Percentiles rank a stretch among this genome's conserved stretches.
phyloP scores from a whole-genome alignment of 768 basidiomycete genomes.

The Krasilnikovozyma curviuscula region DNA sequence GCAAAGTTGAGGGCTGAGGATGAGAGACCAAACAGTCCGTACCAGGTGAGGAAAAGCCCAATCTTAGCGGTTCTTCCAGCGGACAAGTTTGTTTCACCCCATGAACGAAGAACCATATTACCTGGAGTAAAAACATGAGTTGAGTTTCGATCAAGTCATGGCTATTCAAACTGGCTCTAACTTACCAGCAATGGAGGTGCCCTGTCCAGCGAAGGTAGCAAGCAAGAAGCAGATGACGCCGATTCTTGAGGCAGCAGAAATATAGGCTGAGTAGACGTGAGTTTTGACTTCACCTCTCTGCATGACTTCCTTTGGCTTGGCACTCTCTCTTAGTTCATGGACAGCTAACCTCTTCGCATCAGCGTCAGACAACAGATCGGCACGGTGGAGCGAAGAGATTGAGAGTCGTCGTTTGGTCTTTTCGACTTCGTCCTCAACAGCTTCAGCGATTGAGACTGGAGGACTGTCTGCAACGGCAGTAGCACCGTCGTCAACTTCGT shows the following conservation, averaged over 20 bases:
- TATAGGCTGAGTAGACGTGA: conserved; percentile 56
- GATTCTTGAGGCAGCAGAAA: conserved; percentile 52
- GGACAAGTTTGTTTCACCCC: conserved; percentile 59
- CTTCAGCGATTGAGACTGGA: conserved; percentile 4
- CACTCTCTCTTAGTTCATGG: conserved; percentile 24
- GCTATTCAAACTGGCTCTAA: conserved; percentile 3
- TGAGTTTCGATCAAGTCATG: neutral
- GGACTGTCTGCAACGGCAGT: conserved; percentile 16
- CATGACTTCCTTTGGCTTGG: conserved; percentile 35
- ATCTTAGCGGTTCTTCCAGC: conserved; percentile 41
- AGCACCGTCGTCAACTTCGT: conserved; percentile 15
- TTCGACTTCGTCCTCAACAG: conserved; percentile 17
- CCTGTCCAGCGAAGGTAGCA: conserved; percentile 39
- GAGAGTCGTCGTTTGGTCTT: conserved; percentile 6
- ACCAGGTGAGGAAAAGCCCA: conserved; percentile 40
- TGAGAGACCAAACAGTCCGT: conserved; percentile 47
- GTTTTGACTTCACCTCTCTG: conserved; percentile 65
- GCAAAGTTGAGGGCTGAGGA: conserved; percentile 38
- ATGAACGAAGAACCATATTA: conserved; percentile 43
- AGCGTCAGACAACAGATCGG: neutral
- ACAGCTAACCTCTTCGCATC: conserved; percentile 21
- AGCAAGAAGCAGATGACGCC: conserved; percentile 48
- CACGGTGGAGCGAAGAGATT: neutral
- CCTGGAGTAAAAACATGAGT: conserved; percentile 7
- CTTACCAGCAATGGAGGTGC: conserved; percentile 33